Evolutionary conservation across 2,329 filamentous ascomycete species (phyloP).

Genomic region (Aureobasidium sp.): DNA sequence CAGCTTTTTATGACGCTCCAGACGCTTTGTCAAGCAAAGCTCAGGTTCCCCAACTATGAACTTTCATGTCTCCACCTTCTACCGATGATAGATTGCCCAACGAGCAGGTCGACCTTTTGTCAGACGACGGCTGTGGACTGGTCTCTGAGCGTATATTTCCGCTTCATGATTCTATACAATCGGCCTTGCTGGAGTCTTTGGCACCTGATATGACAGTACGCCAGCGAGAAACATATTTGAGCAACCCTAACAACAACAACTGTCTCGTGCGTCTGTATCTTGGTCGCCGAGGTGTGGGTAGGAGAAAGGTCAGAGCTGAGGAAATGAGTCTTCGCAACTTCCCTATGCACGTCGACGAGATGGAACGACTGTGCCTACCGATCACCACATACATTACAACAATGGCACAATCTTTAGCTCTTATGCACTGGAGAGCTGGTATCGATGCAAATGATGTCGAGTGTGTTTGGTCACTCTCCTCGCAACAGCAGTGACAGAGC

Average conservation of each 20-base stretch:
- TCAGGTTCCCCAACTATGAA: neutral
- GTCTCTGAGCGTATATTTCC: neutral
- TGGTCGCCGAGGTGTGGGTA: constrained; percentile 29
- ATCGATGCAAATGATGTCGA: constrained; percentile 49
- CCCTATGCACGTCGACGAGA: constrained; percentile 45
- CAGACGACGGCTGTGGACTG: neutral
- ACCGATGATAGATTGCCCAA: neutral
- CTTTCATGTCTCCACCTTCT: neutral
- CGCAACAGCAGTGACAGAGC: too few relatives aligned
- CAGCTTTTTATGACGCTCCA: neutral
- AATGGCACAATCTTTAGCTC: constrained; percentile 45
- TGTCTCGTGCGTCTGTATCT: constrained; percentile 46
- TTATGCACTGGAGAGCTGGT: constrained; percentile 42
- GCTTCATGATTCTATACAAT: neutral
- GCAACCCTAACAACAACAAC: constrained; percentile 19
- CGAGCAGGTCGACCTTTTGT: neutral
- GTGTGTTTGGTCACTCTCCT: constrained; percentile 34
- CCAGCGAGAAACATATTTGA: neutral
- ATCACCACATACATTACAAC: constrained; percentile 31
- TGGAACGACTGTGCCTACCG: constrained; percentile 37
- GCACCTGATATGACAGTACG: neutral
- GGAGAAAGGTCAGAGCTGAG: constrained; percentile 13
- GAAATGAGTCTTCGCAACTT: constrained; percentile 44
- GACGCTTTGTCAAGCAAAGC: neutral
- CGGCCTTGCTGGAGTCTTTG: neutral